Evolutionary conservation across 495 filamentous ascomycete species (phyloP).

Genomic region (Penicillium taxi): DNA sequence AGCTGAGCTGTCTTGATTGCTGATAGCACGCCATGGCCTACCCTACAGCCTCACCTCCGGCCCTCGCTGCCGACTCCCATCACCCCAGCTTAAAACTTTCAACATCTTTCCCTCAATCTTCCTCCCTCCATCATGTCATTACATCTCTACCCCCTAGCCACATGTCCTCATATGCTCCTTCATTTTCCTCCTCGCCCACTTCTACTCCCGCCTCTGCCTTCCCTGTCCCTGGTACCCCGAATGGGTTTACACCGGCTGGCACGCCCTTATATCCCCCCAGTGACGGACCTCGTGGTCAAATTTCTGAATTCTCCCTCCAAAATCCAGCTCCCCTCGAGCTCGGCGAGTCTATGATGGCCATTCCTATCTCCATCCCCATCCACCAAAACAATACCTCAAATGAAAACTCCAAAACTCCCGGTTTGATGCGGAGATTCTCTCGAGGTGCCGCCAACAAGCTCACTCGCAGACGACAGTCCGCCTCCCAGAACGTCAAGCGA

Average conservation of each 20-base stretch:
- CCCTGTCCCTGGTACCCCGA: conserved; percentile 23
- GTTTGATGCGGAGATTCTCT: conserved; percentile 59
- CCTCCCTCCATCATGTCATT: conserved; percentile 34
- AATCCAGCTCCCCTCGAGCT: conserved; percentile 45
- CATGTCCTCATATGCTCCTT: conserved; percentile 20
- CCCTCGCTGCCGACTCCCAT: conserved; percentile 37
- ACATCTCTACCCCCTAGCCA: conserved; percentile 24
- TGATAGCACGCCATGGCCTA: conserved; percentile 37
- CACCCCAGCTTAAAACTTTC: conserved; percentile 37
- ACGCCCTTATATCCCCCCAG: conserved; percentile 46
- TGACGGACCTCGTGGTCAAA: conserved; percentile 43
- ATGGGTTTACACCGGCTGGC: conserved; percentile 40
- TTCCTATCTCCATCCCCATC: conserved; percentile 28
- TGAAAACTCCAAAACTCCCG: conserved; percentile 43
- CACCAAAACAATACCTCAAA: conserved; percentile 24
- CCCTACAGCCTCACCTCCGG: conserved; percentile 33
- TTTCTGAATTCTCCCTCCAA: conserved; percentile 25
- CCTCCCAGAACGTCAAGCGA: conserved; percentile 61
- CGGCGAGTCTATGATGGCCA: conserved; percentile 46
- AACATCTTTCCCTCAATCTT: conserved; percentile 28
- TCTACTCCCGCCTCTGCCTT: conserved; percentile 28
- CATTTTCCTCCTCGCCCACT: conserved; percentile 26
- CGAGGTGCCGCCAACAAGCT: conserved; percentile 57
- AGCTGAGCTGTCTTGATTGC: conserved; percentile 27
- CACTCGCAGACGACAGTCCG: conserved; percentile 59